phyloP scores from a whole-genome alignment of 257 asterid genomes.

The Fraxinus excelsior region DNA sequence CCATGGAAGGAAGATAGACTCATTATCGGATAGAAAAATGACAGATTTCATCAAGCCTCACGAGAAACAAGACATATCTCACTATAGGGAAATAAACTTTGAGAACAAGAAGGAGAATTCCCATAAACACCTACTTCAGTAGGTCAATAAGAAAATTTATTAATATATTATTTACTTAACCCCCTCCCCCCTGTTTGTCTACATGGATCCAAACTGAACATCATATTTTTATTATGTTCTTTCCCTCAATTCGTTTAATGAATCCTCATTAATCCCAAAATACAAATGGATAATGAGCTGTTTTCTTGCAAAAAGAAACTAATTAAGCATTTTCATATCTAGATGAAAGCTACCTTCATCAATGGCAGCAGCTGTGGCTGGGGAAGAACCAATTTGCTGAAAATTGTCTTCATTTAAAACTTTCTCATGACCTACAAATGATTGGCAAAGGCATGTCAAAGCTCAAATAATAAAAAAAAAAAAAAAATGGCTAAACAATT shows the following conservation, averaged over 20 bases:
- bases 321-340: not conserved
- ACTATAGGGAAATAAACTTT: too few species aligned
- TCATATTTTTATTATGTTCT: not conserved
- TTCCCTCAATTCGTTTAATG: not conserved
- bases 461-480: constrained; percentile 23
- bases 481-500: constrained; percentile 16
- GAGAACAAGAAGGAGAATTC: too few species aligned
- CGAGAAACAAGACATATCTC: not conserved
- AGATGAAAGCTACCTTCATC: constrained; percentile 46
- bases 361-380: constrained; percentile 33
- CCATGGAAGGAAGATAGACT: not conserved
- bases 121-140: not conserved
- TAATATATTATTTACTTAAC: too few species aligned
- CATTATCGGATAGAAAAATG: not conserved
- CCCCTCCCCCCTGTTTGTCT: not conserved
- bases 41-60: not conserved
- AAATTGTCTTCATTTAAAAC: constrained; percentile 40
- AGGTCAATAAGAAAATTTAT: not conserved
- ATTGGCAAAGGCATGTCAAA: constrained; percentile 31
- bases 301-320: not conserved
- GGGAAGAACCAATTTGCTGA: constrained; percentile 22
- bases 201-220: not conserved
- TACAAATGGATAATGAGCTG: not conserved
- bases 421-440: constrained; percentile 43
- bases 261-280: not conserved